Percentiles rank a stretch among this genome's conserved stretches.
phyloP scores from a whole-genome alignment of 805 yeast genomes.

The Candida chauliodis region DNA sequence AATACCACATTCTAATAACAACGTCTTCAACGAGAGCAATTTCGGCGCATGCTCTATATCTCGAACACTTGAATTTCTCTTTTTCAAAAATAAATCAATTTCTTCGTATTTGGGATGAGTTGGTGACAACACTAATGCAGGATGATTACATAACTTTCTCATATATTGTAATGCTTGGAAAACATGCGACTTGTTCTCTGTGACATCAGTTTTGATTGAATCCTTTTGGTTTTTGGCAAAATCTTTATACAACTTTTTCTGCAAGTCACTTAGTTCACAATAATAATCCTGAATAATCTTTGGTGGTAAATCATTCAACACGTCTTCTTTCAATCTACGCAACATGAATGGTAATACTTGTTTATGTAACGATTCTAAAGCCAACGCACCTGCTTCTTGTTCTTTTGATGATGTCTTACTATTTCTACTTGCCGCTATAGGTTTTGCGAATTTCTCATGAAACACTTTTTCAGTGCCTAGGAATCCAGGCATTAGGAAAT shows the following conservation, averaged over 20 bases:
- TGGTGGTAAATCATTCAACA: conserved; percentile 92
- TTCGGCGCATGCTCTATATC: conserved; percentile 90
- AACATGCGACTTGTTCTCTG: conserved; percentile 76
- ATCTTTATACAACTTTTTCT: conserved; percentile 81
- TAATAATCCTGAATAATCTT: conserved; percentile 97
- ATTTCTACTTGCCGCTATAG: conserved; percentile 90
- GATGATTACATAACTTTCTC: conserved; percentile 96
- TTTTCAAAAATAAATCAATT: conserved; percentile 57
- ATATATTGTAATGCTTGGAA: conserved; percentile 97
- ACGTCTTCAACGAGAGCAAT: conserved; percentile 71
- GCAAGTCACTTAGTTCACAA: conserved; percentile 91
- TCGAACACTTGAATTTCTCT: conserved; percentile 56
- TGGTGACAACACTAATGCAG: conserved; percentile 79
- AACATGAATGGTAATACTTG: conserved; percentile 96
- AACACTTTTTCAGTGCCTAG: conserved; percentile 91
- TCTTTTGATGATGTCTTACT: conserved; percentile 87
- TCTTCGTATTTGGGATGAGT: conserved; percentile 78
- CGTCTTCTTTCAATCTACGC: conserved; percentile 94
- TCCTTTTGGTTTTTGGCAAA: conserved; percentile 83
- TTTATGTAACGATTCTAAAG: conserved; percentile 91
- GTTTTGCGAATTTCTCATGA: conserved; percentile 95
- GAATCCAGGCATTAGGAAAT: conserved; percentile 98
- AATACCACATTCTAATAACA: conserved; percentile 90
- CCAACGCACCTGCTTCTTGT: conserved; percentile 95
- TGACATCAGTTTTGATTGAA: conserved; percentile 62